A percentile compares a stretch with the other conserved stretches of the same genome.
Evolutionary conservation across 768 basidiomycete species (phyloP).

Genomic region (Cyclocybe cylindracea): DNA sequence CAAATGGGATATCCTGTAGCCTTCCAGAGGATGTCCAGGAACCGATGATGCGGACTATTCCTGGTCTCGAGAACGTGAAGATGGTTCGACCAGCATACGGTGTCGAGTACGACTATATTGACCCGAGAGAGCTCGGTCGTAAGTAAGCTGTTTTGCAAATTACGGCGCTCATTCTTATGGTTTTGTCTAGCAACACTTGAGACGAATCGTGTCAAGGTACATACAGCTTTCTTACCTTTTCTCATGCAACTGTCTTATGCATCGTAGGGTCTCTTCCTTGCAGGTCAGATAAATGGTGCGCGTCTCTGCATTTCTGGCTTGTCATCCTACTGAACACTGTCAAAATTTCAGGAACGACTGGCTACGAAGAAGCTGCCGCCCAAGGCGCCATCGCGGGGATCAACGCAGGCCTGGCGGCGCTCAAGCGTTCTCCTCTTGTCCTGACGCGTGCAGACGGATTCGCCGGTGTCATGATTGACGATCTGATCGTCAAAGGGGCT

Average conservation of each 20-base stretch:
- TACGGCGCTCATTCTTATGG: background rate
- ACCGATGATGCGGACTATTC: constrained; percentile 79
- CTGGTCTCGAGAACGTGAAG: constrained; percentile 81
- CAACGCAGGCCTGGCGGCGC: constrained; percentile 79
- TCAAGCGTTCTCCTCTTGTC: constrained; percentile 53
- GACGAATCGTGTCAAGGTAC: constrained; percentile 78
- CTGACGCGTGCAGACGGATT: constrained; percentile 86
- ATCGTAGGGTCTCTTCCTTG: constrained; percentile 75
- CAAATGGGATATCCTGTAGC: constrained; percentile 87
- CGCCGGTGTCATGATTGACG: constrained; percentile 91
- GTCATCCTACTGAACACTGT: background rate
- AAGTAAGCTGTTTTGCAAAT: constrained; percentile 25
- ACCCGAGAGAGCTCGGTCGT: constrained; percentile 80
- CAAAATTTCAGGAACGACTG: constrained; percentile 67
- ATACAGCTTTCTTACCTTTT: background rate
- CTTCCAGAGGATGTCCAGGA: constrained; percentile 87
- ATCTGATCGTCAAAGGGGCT: constrained; percentile 83
- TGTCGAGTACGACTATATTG: constrained; percentile 90
- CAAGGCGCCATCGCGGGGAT: constrained; percentile 89
- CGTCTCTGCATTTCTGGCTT: background rate
- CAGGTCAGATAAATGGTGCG: constrained; percentile 86
- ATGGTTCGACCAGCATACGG: constrained; percentile 89
- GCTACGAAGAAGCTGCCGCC: constrained; percentile 93
- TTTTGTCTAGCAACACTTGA: constrained; percentile 69
- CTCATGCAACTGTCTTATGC: background rate